Evolutionary conservation across 2,329 filamentous ascomycete genomes (phyloP).

Genomic region (Setomelanomma holmii): DNA sequence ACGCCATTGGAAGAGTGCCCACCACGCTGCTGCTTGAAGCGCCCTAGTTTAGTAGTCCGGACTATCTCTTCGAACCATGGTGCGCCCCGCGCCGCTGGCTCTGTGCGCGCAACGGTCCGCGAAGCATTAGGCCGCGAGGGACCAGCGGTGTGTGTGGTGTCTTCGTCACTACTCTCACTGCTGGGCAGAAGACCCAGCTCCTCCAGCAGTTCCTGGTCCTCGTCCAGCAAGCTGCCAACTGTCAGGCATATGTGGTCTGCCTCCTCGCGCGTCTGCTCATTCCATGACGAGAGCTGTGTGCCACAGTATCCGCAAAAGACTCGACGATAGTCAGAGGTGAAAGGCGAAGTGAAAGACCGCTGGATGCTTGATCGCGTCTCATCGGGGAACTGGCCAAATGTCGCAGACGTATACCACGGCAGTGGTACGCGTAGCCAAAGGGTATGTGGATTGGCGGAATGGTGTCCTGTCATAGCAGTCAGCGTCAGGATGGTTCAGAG

Average conservation of each 20-base stretch:
- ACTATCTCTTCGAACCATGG: slow-evolving; percentile 89
- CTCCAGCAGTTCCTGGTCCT: slow-evolving; percentile 76
- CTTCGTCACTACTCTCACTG: slow-evolving; percentile 37
- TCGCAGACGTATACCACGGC: slow-evolving; percentile 78
- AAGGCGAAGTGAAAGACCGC: slow-evolving; percentile 52
- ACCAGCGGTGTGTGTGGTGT: slow-evolving; percentile 27
- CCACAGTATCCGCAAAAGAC: slow-evolving; percentile 94
- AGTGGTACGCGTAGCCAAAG: slow-evolving; percentile 86
- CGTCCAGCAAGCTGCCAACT: slow-evolving; percentile 75
- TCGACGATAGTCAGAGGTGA: slow-evolving; percentile 65
- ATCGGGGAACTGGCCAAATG: slow-evolving; percentile 77
- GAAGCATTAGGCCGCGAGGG: slow-evolving; percentile 16
- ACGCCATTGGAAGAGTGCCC: slow-evolving; percentile 69
- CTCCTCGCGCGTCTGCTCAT: slow-evolving; percentile 72
- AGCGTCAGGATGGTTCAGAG: slow-evolving; percentile 1
- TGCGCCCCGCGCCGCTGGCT: slow-evolving; percentile 60
- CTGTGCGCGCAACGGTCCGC: slow-evolving; percentile 23
- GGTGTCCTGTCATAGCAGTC: slow-evolving; percentile 56
- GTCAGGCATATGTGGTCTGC: slow-evolving; percentile 82
- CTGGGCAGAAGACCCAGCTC: slow-evolving; percentile 74
- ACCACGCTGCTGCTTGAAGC: slow-evolving; percentile 67
- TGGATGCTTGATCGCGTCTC: slow-evolving; percentile 63
- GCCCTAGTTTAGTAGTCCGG: slow-evolving; percentile 75
- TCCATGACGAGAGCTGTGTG: slow-evolving; percentile 84
- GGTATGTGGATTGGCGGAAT: slow-evolving; percentile 74